phyloP scores from a whole-genome alignment of 1,284 basidiomycete genomes.

The Schizophyllum commune region DNA sequence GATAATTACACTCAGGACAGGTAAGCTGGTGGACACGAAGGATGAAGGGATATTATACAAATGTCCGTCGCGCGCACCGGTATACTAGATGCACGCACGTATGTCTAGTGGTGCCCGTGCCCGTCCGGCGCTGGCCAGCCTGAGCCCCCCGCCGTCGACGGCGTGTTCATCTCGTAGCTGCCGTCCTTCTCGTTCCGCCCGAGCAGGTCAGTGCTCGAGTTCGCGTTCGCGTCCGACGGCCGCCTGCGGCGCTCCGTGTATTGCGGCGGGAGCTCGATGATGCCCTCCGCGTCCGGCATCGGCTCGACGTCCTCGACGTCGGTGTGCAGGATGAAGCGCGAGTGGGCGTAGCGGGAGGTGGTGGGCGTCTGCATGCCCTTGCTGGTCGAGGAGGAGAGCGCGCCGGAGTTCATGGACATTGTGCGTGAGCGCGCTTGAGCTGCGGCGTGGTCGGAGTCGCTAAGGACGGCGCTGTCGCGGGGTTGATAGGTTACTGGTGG shows the following conservation, averaged over 20 bases:
- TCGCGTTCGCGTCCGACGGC: not conserved
- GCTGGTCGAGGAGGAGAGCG: constrained; percentile 32
- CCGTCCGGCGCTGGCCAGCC: not conserved
- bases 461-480: not conserved
- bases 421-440: not conserved
- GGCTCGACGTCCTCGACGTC: constrained; percentile 52
- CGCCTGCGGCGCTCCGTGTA: constrained; percentile 41
- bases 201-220: not conserved
- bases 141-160: not conserved
- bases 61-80: not conserved
- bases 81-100: not conserved
- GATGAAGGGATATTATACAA: not conserved
- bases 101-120: not conserved
- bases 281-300: constrained; percentile 37
- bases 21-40: not conserved
- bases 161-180: not conserved
- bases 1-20: not conserved
- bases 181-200: not conserved
- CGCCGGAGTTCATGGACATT: constrained; percentile 8
- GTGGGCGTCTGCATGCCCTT: constrained; percentile 33
- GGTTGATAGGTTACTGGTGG: constrained; percentile 7
- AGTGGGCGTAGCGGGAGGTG: constrained; percentile 29
- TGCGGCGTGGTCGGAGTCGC: not conserved
- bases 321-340: constrained; percentile 63
- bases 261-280: constrained; percentile 70